These are phyloP conservation scores for Tremella fuciformis DNA, from an alignment of 768 basidiomycete genomes.

Conservation along the genomic window DNA sequence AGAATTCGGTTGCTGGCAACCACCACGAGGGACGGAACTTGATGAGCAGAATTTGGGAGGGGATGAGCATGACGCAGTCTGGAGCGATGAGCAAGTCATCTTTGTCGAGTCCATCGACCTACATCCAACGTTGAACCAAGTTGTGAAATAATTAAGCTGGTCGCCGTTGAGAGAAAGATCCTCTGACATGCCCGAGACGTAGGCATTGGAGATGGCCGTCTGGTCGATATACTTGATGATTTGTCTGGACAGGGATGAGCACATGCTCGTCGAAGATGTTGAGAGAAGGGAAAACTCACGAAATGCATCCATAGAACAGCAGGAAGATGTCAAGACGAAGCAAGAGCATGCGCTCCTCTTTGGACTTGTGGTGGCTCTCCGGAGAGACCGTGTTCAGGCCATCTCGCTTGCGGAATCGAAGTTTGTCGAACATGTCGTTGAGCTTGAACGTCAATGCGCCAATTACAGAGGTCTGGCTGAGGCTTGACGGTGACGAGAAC, in stretches of 20 bases:
- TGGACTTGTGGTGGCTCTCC: constrained; percentile 10
- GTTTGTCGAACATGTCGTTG: no score
- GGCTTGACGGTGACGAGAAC: no score
- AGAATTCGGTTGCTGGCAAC: constrained; percentile 27
- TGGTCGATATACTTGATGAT: constrained; percentile 42
- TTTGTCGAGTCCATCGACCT: constrained; percentile 12
- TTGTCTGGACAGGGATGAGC: background rate
- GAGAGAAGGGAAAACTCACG: constrained; percentile 11
- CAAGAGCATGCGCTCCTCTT: constrained; percentile 28
- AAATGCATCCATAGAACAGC: constrained; percentile 29
- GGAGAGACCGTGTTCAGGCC: no score
- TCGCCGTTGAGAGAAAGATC: constrained; percentile 40
- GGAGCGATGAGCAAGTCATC: constrained; percentile 17
- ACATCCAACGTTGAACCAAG: constrained; percentile 30
- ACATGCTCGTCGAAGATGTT: background rate
- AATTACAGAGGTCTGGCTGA: no score
- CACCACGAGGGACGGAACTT: constrained; percentile 27
- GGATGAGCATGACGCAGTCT: constrained; percentile 12
- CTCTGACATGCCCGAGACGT: constrained; percentile 47
- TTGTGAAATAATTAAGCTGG: constrained; percentile 46
- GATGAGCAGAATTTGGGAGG: constrained; percentile 37
- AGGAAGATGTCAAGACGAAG: constrained; percentile 32
- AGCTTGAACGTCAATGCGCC: no score
- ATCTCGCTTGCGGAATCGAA: no score
- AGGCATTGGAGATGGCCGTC: constrained; percentile 23